Conservation (phyloP, 2,329 filamentous ascomycete genomes). For the Cercospora beticola region DNA sequence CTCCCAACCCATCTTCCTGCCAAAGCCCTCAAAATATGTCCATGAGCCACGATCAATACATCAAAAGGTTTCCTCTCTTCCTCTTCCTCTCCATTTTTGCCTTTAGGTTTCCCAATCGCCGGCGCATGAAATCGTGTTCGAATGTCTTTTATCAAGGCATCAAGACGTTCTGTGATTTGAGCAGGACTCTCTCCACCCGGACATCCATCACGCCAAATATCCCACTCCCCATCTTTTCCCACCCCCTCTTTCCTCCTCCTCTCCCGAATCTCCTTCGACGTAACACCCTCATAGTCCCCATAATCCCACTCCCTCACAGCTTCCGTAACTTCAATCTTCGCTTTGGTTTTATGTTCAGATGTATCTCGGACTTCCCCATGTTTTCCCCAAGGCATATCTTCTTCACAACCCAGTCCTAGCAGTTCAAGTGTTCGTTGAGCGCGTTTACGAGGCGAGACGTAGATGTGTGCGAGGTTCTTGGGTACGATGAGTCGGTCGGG, state of each 20-base stretch:
- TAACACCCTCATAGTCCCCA: slow-evolving; percentile 61
- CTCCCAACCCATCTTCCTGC: slow-evolving; percentile 82
- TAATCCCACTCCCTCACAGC: slow-evolving; percentile 62
- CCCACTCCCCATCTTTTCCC: slow-evolving; percentile 61
- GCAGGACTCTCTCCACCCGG: slow-evolving; percentile 70
- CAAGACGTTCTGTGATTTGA: slow-evolving; percentile 70
- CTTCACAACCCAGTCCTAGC: slow-evolving; percentile 68
- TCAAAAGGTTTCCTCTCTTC: slow-evolving; percentile 45
- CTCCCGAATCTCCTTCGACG: slow-evolving; percentile 51
- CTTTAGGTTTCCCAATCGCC: slow-evolving; percentile 55
- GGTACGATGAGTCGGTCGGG: slow-evolving; percentile 82
- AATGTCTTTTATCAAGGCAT: slow-evolving; percentile 74
- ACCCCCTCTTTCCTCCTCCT: slow-evolving; percentile 42
- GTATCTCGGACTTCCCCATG: slow-evolving; percentile 21
- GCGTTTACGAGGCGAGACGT: slow-evolving; percentile 81
- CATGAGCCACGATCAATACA: slow-evolving; percentile 81
- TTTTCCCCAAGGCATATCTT: slow-evolving; percentile 62
- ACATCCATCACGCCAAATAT: slow-evolving; percentile 87
- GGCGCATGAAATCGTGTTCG: slow-evolving; percentile 50
- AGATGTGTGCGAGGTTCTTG: slow-evolving; percentile 79
- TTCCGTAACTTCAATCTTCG: slow-evolving; percentile 52
- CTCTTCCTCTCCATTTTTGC: slow-evolving; percentile 16
- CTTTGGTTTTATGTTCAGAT: slow-evolving; percentile 32
- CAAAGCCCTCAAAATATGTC: slow-evolving; percentile 83
- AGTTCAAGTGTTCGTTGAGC: slow-evolving; percentile 90